Evolutionary conservation across 768 basidiomycete genomes (phyloP).

Genomic region (Omphalotus guepiniiformis): DNA sequence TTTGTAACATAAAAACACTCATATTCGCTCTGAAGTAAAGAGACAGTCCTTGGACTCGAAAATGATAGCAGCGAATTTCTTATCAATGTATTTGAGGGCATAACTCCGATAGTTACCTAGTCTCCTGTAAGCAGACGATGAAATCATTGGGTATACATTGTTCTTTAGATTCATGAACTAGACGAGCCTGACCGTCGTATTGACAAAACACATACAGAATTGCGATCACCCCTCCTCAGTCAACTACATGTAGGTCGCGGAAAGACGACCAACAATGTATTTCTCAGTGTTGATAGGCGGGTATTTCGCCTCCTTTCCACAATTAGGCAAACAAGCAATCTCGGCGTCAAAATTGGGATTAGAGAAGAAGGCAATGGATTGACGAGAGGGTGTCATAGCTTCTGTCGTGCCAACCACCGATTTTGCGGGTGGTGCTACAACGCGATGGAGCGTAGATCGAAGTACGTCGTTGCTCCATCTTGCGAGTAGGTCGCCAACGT

Average conservation of each 20-base stretch:
- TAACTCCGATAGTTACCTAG: too few relatives aligned
- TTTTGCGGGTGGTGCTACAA: conserved; percentile 64
- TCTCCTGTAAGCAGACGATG: too few relatives aligned
- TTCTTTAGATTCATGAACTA: too few relatives aligned
- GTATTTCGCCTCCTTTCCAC: conserved; percentile 57
- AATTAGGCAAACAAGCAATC: conserved; percentile 70
- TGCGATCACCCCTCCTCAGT: not conserved
- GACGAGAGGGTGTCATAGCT: conserved; percentile 58
- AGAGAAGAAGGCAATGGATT: conserved; percentile 86
- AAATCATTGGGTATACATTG: too few relatives aligned
- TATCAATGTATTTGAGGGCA: too few relatives aligned
- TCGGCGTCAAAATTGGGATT: conserved; percentile 70
- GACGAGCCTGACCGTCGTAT: too few relatives aligned
- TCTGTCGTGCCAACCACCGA: conserved; percentile 45
- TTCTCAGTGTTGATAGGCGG: conserved; percentile 66
- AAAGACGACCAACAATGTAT: conserved; percentile 71
- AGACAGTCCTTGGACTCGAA: too few relatives aligned
- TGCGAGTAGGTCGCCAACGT: conserved; percentile 75
- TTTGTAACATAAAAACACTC: too few relatives aligned
- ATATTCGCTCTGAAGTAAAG: too few relatives aligned
- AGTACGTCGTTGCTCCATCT: conserved; percentile 83
- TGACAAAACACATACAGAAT: not conserved
- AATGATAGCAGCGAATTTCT: too few relatives aligned
- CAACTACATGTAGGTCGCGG: conserved; percentile 49
- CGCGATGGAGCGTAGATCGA: conserved; percentile 77